These are phyloP conservation scores for Fraxinus quadrangulata DNA, from an alignment of 257 asterid genomes.

Conservation along the genomic window DNA sequence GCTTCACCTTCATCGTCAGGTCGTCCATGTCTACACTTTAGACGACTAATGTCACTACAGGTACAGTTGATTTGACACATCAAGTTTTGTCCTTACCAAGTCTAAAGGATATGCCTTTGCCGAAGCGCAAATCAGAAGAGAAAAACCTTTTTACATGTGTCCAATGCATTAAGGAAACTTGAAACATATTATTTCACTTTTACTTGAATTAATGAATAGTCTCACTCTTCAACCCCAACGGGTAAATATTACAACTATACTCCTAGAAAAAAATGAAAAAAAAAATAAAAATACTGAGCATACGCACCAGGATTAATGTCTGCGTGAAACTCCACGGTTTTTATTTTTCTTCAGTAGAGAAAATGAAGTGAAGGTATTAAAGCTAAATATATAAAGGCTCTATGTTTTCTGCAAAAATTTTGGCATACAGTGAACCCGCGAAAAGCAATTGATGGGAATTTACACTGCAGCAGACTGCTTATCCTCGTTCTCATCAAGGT, in stretches of 20 bases:
- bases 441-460: slow-evolving; percentile 27
- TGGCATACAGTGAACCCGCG: slow-evolving; percentile 31
- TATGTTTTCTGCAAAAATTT: slow-evolving; percentile 54
- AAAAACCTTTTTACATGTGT: no score
- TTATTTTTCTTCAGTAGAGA: slow-evolving; percentile 30
- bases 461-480: slow-evolving; percentile 68
- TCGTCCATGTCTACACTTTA: no score
- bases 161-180: neutral
- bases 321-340: slow-evolving; percentile 24
- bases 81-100: no score
- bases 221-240: slow-evolving; percentile 22
- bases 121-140: no score
- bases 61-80: no score
- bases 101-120: no score
- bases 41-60: no score
- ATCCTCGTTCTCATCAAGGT: slow-evolving; percentile 78
- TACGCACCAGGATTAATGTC: slow-evolving; percentile 34
- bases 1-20: no score
- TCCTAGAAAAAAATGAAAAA: slow-evolving; percentile 8
- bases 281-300: slow-evolving; percentile 11
- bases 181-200: neutral
- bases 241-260: slow-evolving; percentile 40
- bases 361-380: slow-evolving; percentile 5
- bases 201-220: slow-evolving; percentile 17
- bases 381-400: slow-evolving; percentile 7